Conservation (phyloP, 2,329 filamentous ascomycete genomes). For the Venturia oleaginea region DNA sequence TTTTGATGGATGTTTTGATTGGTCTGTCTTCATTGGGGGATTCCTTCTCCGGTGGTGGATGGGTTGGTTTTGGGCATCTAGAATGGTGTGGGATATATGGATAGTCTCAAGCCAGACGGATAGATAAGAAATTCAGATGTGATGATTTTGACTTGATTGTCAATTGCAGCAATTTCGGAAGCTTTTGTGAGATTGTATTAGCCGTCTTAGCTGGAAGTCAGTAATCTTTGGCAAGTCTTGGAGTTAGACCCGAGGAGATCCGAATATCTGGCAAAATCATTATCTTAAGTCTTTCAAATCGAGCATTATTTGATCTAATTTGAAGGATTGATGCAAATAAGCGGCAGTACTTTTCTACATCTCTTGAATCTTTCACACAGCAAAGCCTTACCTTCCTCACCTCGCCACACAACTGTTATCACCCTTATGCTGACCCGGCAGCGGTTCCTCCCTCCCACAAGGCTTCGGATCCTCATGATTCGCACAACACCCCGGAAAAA, state of each 20-base stretch:
- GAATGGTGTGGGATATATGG: neutral
- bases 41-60: neutral
- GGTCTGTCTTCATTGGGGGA: neutral
- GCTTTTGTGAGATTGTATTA: neutral
- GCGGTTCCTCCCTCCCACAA: neutral
- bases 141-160: too few relatives aligned
- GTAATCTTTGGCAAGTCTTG: too few relatives aligned
- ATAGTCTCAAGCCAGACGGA: neutral
- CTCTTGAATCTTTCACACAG: neutral
- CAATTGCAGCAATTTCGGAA: too few relatives aligned
- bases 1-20: neutral
- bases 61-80: neutral
- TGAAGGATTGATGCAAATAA: too few relatives aligned
- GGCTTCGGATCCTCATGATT: neutral
- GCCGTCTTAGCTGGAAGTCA: neutral
- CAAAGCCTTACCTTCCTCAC: neutral
- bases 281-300: too few relatives aligned
- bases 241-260: too few relatives aligned
- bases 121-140: neutral
- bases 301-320: too few relatives aligned
- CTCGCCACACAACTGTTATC: neutral
- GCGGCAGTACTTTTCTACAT: neutral
- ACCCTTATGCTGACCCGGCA: slow-evolving; percentile 2
- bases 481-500: slow-evolving; percentile 6
- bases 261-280: too few relatives aligned